phyloP scores from a whole-genome alignment of 2,329 filamentous ascomycete species.

The Neurospora sp. region DNA sequence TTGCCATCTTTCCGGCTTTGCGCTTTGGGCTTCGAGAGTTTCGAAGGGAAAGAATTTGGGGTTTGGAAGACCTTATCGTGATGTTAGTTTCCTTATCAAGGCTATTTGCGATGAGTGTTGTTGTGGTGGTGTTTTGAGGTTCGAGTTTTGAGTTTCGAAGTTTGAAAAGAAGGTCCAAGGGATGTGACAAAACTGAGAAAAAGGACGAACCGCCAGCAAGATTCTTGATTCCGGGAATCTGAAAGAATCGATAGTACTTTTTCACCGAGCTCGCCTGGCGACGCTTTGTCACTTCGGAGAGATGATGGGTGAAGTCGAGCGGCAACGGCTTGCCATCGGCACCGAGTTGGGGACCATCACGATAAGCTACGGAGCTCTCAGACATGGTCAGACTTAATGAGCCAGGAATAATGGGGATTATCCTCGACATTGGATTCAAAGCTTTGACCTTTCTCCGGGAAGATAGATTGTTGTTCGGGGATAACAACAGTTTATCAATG shows the following conservation, averaged over 20 bases:
- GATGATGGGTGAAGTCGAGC: constrained; percentile 69
- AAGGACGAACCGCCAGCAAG: constrained; percentile 46
- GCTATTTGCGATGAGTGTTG: neutral
- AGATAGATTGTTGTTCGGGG: neutral
- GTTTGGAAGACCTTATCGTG: constrained; percentile 62
- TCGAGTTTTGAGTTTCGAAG: neutral
- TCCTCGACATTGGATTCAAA: neutral
- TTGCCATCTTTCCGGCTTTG: constrained; percentile 62
- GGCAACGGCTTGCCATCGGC: constrained; percentile 35
- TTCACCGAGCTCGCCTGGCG: constrained; percentile 62
- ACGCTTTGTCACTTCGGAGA: constrained; percentile 57
- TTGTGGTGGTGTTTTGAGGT: neutral
- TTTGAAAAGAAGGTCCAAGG: neutral
- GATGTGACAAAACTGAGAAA: neutral
- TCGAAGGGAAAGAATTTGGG: constrained; percentile 81
- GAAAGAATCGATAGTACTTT: constrained; percentile 76
- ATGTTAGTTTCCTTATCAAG: neutral
- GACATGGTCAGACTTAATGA: neutral
- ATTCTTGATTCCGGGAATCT: constrained; percentile 51
- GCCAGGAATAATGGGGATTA: neutral
- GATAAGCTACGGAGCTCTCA: neutral
- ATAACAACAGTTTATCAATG: neutral
- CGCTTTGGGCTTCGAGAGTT: constrained; percentile 73
- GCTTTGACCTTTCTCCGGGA: neutral
- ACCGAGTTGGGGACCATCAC: neutral